These are phyloP conservation scores for Striga asiatica DNA, from an alignment of 257 asterid species.

Conservation along the genomic window DNA sequence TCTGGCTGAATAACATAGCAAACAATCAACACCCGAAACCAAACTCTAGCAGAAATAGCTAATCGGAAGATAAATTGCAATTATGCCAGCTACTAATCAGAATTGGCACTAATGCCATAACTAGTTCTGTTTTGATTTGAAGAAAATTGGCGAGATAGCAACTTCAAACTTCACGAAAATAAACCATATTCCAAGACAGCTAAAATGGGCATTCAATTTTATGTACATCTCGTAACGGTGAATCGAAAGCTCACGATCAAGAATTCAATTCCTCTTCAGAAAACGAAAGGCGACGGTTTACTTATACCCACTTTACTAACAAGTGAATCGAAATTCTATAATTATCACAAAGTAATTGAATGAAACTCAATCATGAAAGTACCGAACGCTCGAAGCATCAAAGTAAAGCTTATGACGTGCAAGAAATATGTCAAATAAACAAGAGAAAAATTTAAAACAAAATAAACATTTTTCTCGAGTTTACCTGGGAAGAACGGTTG, in stretches of 20 bases:
- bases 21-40: constrained; percentile 4
- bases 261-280: background rate
- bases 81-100: background rate
- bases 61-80: background rate
- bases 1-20: constrained; percentile 21
- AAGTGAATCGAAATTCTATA: background rate
- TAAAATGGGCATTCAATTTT: background rate
- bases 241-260: background rate
- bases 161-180: background rate
- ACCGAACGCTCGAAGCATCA: background rate
- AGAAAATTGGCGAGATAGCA: constrained; percentile 2
- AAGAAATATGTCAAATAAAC: background rate
- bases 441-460: background rate
- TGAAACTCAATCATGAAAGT: background rate
- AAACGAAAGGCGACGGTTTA: background rate
- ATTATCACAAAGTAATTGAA: background rate
- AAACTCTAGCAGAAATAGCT: constrained; percentile 1
- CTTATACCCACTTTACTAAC: background rate
- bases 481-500: constrained; percentile 45
- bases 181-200: background rate
- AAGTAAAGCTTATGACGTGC: background rate
- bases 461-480: background rate
- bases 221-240: background rate
- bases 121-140: background rate
- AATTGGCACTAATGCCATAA: background rate